phyloP scores from a whole-genome alignment of 768 basidiomycete genomes.

The Amanita pallidorosea region DNA sequence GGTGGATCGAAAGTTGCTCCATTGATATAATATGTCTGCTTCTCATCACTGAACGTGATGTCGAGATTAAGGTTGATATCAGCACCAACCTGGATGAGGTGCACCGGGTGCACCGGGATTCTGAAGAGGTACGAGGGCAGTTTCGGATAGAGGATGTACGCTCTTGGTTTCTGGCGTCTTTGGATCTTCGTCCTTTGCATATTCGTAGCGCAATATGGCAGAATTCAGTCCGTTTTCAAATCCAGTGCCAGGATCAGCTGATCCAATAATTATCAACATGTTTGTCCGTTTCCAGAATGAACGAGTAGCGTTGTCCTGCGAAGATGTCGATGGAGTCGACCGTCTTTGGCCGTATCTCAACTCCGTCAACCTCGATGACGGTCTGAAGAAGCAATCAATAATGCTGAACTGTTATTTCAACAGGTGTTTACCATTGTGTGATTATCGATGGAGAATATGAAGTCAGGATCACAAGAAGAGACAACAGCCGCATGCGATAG shows the following conservation, averaged over 20 bases:
- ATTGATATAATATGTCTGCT: slow-evolving; percentile 18
- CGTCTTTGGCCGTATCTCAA: slow-evolving; percentile 17
- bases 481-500: slow-evolving; percentile 46
- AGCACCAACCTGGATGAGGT: slow-evolving; percentile 12
- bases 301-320: slow-evolving; percentile 34
- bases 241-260: slow-evolving; percentile 20
- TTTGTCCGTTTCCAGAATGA: slow-evolving; percentile 28
- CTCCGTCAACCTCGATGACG: slow-evolving; percentile 31
- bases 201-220: slow-evolving; percentile 40
- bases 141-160: background rate
- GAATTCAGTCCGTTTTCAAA: slow-evolving; percentile 36
- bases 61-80: slow-evolving; percentile 14
- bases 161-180: slow-evolving; percentile 10
- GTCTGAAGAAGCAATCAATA: slow-evolving; percentile 9
- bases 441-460: slow-evolving; percentile 31
- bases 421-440: slow-evolving; percentile 20
- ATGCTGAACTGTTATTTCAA: background rate
- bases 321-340: slow-evolving; percentile 32
- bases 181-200: slow-evolving; percentile 29
- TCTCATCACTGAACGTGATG: slow-evolving; percentile 8
- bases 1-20: slow-evolving; percentile 24
- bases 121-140: slow-evolving; percentile 8
- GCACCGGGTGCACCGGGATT: slow-evolving; percentile 12
- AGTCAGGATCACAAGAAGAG: slow-evolving; percentile 41
- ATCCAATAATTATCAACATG: slow-evolving; percentile 34